These are phyloP conservation scores for Amorphotheca resinae DNA, from an alignment of 495 filamentous ascomycete species.

Conservation along the genomic window DNA sequence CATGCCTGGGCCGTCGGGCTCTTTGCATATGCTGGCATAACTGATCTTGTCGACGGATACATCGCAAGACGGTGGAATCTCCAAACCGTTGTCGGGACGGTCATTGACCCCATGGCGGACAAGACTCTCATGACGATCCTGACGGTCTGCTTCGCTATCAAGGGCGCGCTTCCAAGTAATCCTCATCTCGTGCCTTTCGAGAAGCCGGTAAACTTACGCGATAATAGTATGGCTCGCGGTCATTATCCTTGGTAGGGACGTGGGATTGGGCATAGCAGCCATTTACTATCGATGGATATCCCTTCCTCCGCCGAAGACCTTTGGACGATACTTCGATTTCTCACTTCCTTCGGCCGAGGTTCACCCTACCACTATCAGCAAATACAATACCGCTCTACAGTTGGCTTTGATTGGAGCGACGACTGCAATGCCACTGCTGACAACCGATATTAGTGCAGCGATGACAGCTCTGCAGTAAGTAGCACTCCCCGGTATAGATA, in stretches of 20 bases:
- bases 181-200: conserved; percentile 2
- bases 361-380: conserved; percentile 79
- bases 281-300: conserved; percentile 94
- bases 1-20: conserved; percentile 66
- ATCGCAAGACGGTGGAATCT: conserved; percentile 79
- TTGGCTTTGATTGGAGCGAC: conserved; percentile 65
- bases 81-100: conserved; percentile 88
- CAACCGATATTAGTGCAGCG: conserved; percentile 39
- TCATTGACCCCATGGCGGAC: conserved; percentile 95
- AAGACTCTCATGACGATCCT: conserved; percentile 90
- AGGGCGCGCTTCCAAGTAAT: conserved; percentile 68
- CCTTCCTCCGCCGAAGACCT: conserved; percentile 83
- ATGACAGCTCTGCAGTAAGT: conserved; percentile 66
- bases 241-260: conserved; percentile 82
- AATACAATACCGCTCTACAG: conserved; percentile 78
- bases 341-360: conserved; percentile 87
- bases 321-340: conserved; percentile 95
- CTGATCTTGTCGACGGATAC: conserved; percentile 84
- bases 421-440: conserved; percentile 58
- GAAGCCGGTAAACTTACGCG: too few species aligned
- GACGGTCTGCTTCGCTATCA: conserved; percentile 68
- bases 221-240: conserved; percentile 65
- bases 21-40: conserved; percentile 84
- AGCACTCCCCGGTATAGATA: conserved; percentile 5
- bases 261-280: conserved; percentile 74